Evolutionary conservation across 805 yeast species (phyloP), one percentile per base, ranked within the genome.

Genomic region (Phaffomyces opuntiae): DNA sequence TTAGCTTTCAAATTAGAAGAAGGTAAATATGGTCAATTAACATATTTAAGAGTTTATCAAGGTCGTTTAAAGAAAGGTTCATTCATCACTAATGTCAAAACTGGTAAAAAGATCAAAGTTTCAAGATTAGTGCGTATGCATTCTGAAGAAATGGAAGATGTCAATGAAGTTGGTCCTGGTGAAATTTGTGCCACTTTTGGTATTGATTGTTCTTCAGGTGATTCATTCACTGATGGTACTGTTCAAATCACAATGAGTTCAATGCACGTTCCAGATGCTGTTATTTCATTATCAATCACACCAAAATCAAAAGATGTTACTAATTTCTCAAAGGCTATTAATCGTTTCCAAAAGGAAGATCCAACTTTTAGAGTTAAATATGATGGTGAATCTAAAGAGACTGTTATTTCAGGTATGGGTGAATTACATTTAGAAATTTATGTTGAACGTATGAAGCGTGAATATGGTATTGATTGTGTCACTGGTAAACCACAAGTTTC

Each of bases 181-280:
- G 99, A 93, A 72, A 93, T 93, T 59, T 93, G 99, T 72, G 99
- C 99, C 45, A 91, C 98, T 48, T 93, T 93, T 59, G 99, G 99
- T 69, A 87, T 93, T 56, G 99, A 93, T 66, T 93, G 99, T 76
- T 82, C 98, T 11, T 93, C 99, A 13, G 99, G 99, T 61, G 99
- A 93, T 62, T 88, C 98, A 13, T 93, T 93, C 67, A 83, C 96
- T 39, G 96, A 87, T 54, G 96, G 93, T 45, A 73, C 75, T 13
- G 72, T 81, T 45, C 74, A 81, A 57, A 83, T 86, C 57, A 82
- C 99, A 45, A 91, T 93, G 98, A 81, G 95, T 46, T 88, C 97
- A 6, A 93, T 93, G 99, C 93, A 75, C 69, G 99, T 93, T 51
- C 99, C 99, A 7, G 99, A 93, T 66, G 96, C 99, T 1, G 99